Percentiles rank a stretch among this genome's conserved stretches.
Conservation (phyloP, 768 basidiomycete species). For the Tylopilus balloui region DNA sequence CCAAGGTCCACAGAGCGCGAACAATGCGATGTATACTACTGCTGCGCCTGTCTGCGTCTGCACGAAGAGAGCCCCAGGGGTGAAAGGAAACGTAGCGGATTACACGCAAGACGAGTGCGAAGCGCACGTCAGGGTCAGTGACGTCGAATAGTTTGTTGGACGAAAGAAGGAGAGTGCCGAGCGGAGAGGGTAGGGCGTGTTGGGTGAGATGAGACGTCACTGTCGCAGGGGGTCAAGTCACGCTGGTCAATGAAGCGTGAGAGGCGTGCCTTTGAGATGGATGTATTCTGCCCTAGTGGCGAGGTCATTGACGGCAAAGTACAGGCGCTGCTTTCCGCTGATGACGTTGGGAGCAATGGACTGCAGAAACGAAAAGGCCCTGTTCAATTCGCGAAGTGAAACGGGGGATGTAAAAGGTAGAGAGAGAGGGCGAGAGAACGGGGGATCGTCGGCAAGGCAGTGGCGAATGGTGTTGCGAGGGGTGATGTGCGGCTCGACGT, state of each 20-base stretch:
- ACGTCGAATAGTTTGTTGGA: slow-evolving; percentile 32
- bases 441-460: slow-evolving; percentile 23
- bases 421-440: slow-evolving; percentile 9
- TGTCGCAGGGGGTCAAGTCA: slow-evolving; percentile 22
- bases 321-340: slow-evolving; percentile 36
- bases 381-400: slow-evolving; percentile 32
- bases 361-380: slow-evolving; percentile 27
- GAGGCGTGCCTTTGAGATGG: slow-evolving; percentile 42
- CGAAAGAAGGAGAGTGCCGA: slow-evolving; percentile 48
- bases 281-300: slow-evolving; percentile 35
- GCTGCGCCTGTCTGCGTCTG: slow-evolving; percentile 55
- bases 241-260: background rate
- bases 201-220: slow-evolving; percentile 41
- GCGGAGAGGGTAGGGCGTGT: slow-evolving; percentile 40
- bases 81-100: slow-evolving; percentile 68
- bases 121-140: slow-evolving; percentile 33
- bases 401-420: slow-evolving; percentile 32
- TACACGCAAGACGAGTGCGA: slow-evolving; percentile 47
- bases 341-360: slow-evolving; percentile 32
- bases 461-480: slow-evolving; percentile 71
- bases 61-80: slow-evolving; percentile 69
- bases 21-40: slow-evolving; percentile 46
- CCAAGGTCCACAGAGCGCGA: slow-evolving; percentile 41
- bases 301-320: slow-evolving; percentile 36
- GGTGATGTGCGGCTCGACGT: slow-evolving; percentile 70